Evolutionary conservation across 257 asterid genomes (phyloP), one percentile per base, ranked within the genome.

Genomic region (Solanum arcanum): DNA sequence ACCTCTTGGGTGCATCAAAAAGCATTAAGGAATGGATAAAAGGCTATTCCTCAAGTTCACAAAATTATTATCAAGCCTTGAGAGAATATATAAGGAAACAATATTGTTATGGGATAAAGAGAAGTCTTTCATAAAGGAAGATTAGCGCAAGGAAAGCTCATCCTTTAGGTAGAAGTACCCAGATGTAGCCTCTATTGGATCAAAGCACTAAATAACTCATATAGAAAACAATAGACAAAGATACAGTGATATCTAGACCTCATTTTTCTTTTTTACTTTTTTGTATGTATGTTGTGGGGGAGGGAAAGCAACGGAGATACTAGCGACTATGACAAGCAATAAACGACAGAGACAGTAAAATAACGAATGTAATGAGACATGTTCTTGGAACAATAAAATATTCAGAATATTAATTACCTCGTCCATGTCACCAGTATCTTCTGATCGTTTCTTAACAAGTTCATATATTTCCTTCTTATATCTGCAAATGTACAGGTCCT

Each of bases 381-480:
- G 84, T 29, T 47, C 66, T 46, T 47, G 84, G 66, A 80, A 80
- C 3, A 11, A 80, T 47, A 78, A 80, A 80, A 80, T 80, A 80
- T 47, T 29, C 44, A 80, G 82, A 73, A 77, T 37, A 68, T 44
- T 73, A 76, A 88, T 86, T 91, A 96, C 99, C 99, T 94, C 98
- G 87, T 92, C 87, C 37, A 86, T 47, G 70, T 90, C 86, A 87
- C 91, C 98, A 47, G 91, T 88, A 88, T 95, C 98, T 81, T 92
- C 97, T 7, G 93, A 88, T 90, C 93, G 94, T 93, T 94, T 90
- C 94, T 93, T 95, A 86, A 94, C 95, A 39, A 96, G 98, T 83
- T 96, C 98, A 75, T 93, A 96, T 86, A 96, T 88, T 86, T 95
- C 90, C 90, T 91, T 93, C 92, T 96, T 96, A 91, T 96, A 94